Evolutionary conservation across 2,329 filamentous ascomycete genomes (phyloP).

Genomic region (Calonectria pseudoturangicola): DNA sequence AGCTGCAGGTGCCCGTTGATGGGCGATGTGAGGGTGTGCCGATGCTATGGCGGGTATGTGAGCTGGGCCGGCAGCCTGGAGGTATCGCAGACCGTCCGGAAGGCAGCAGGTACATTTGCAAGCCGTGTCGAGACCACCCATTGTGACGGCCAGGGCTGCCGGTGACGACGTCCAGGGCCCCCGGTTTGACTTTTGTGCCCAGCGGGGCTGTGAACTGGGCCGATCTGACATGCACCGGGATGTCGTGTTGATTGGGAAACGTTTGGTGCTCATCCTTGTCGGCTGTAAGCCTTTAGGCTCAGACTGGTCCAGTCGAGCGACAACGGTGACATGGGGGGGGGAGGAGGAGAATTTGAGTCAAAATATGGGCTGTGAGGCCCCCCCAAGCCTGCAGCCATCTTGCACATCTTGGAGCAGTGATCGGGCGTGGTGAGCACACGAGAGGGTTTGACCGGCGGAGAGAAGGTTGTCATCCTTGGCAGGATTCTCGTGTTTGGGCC

Average conservation of each 20-base stretch:
- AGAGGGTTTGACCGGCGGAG: neutral
- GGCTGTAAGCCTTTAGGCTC: constrained; percentile 41
- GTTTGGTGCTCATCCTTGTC: constrained; percentile 37
- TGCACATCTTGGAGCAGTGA: constrained; percentile 24
- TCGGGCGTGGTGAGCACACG: constrained; percentile 1
- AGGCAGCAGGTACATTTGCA: neutral
- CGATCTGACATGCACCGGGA: constrained; percentile 42
- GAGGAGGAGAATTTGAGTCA: constrained; percentile 24
- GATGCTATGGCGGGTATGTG: constrained; percentile 44
- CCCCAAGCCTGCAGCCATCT: neutral
- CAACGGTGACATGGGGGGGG: constrained; percentile 39
- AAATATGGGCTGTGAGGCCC: constrained; percentile 10
- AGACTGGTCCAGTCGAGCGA: constrained; percentile 43
- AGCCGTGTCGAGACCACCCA: constrained; percentile 15
- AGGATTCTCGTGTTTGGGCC: constrained; percentile 37
- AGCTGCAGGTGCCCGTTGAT: constrained; percentile 41
- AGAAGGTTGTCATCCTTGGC: constrained; percentile 27
- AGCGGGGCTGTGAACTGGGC: constrained; percentile 42
- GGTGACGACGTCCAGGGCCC: constrained; percentile 44
- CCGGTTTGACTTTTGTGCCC: constrained; percentile 20
- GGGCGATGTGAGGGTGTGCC: constrained; percentile 20
- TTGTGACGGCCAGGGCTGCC: constrained; percentile 35
- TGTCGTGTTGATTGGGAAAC: constrained; percentile 34
- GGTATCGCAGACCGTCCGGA: neutral
- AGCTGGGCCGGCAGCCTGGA: constrained; percentile 26